These are phyloP conservation scores for Draba incana DNA, from an alignment of 345 rosid genomes.

Conservation along the genomic window DNA sequence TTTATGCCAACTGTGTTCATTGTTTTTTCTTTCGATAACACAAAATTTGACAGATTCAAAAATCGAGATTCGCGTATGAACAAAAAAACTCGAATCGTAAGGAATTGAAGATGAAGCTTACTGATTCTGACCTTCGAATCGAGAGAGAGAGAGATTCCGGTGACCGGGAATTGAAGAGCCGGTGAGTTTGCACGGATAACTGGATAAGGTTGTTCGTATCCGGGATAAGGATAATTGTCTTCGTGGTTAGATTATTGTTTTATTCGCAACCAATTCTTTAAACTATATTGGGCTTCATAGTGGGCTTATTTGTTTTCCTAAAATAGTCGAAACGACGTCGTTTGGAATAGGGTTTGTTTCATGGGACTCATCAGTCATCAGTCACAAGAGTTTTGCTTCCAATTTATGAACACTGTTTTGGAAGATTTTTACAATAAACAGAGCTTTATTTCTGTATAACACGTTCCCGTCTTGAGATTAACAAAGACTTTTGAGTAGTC, in stretches of 20 bases:
- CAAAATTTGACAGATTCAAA: not conserved
- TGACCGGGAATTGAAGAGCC: conserved; percentile 19
- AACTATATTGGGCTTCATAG: not conserved
- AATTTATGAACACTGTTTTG: too few relatives aligned
- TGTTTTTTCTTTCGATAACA: not conserved
- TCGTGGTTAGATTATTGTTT: conserved; percentile 30
- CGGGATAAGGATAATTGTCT: conserved; percentile 32
- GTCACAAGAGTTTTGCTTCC: too few relatives aligned
- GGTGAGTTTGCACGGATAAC: conserved; percentile 48
- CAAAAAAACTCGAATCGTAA: not conserved
- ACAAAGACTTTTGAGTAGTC: too few relatives aligned
- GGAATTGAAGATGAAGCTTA: not conserved
- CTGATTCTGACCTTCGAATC: conserved; percentile 13
- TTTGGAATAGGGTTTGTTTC: not conserved
- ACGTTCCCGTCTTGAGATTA: too few relatives aligned
- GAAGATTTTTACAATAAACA: too few relatives aligned
- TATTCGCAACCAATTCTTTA: conserved; percentile 23
- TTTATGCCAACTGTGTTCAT: conserved; percentile 23
- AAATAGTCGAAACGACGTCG: not conserved
- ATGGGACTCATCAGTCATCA: too few relatives aligned
- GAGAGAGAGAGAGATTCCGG: conserved; percentile 6
- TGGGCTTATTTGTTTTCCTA: too few relatives aligned
- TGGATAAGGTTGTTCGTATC: conserved; percentile 54
- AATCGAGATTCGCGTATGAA: not conserved
- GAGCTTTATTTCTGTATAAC: too few relatives aligned